These are phyloP conservation scores for Mycena maculata DNA, from an alignment of 768 basidiomycete species.

Conservation along the genomic window DNA sequence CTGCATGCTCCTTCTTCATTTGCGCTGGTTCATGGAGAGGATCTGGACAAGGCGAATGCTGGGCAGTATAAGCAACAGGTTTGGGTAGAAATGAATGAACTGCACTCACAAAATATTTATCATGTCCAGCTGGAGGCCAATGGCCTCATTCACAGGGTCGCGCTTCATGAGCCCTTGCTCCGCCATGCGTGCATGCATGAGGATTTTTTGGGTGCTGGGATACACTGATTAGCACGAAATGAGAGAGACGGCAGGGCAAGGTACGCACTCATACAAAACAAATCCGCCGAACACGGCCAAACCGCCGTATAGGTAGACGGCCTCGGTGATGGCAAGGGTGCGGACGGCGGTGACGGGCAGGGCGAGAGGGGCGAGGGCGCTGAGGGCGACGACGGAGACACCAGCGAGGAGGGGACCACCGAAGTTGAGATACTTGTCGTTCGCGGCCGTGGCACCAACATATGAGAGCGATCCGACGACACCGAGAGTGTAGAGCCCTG, in stretches of 20 bases:
- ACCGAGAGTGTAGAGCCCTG: slow-evolving; percentile 88
- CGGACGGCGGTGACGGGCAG: slow-evolving; percentile 83
- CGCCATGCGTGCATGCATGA: slow-evolving; percentile 79
- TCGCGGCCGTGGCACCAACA: slow-evolving; percentile 88
- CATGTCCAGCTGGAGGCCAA: slow-evolving; percentile 86
- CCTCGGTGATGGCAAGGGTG: slow-evolving; percentile 78
- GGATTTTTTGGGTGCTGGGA: slow-evolving; percentile 89
- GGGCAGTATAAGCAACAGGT: slow-evolving; percentile 3
- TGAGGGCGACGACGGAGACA: slow-evolving; percentile 87
- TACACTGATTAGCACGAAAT: slow-evolving; percentile 14
- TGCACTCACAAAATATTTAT: slow-evolving; percentile 85
- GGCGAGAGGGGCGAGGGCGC: slow-evolving; percentile 89
- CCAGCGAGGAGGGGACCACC: slow-evolving; percentile 91
- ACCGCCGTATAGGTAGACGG: slow-evolving; percentile 87
- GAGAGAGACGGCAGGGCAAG: neutral
- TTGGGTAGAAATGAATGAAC: neutral
- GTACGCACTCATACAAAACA: slow-evolving; percentile 83
- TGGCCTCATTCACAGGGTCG: slow-evolving; percentile 84
- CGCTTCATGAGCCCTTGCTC: slow-evolving; percentile 72
- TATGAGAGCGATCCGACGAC: slow-evolving; percentile 89
- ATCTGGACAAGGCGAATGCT: slow-evolving; percentile 88
- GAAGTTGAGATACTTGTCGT: slow-evolving; percentile 86
- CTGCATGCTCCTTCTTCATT: too few species aligned
- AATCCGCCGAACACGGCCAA: slow-evolving; percentile 90
- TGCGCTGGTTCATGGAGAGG: slow-evolving; percentile 60